Evolutionary conservation across 139 green algal species (phyloP).

Genomic region (Chlamydomonas eustigma): DNA sequence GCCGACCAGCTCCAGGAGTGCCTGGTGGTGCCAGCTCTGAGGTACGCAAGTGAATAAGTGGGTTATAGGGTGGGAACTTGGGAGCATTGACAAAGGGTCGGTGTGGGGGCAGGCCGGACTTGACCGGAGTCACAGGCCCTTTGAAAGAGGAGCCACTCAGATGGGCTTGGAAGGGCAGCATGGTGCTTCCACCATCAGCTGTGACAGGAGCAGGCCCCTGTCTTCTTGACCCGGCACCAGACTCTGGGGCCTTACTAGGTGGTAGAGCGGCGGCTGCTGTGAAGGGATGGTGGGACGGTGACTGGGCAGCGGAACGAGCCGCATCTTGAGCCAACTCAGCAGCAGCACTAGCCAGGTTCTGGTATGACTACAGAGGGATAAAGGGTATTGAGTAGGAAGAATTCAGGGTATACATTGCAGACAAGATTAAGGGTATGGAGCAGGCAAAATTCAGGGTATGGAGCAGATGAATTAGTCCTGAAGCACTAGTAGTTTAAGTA

Average conservation of each 20-base stretch:
- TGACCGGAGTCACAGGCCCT: background rate
- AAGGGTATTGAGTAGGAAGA: background rate
- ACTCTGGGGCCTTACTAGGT: too few relatives aligned
- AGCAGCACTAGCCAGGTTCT: background rate
- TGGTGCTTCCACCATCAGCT: background rate
- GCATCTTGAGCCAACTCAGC: background rate
- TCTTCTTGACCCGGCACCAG: background rate
- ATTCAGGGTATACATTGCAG: background rate
- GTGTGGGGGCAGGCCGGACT: background rate
- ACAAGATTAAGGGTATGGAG: background rate
- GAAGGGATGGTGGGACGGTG: background rate
- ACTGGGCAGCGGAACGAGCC: background rate
- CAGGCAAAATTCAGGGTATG: too few relatives aligned
- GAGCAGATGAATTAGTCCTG: too few relatives aligned
- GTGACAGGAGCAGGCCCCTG: background rate
- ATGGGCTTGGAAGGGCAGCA: background rate
- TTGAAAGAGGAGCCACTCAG: background rate
- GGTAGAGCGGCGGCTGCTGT: background rate
- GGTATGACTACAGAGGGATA: background rate
- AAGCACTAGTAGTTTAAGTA: too few relatives aligned
- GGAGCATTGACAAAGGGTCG: background rate
- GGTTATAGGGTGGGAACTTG: conserved; percentile 1
- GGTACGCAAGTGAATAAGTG: background rate
- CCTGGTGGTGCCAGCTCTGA: background rate
- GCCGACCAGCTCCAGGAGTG: background rate